These are phyloP conservation scores for Daldinia caldariorum DNA, from an alignment of 495 filamentous ascomycete species.

Conservation along the genomic window DNA sequence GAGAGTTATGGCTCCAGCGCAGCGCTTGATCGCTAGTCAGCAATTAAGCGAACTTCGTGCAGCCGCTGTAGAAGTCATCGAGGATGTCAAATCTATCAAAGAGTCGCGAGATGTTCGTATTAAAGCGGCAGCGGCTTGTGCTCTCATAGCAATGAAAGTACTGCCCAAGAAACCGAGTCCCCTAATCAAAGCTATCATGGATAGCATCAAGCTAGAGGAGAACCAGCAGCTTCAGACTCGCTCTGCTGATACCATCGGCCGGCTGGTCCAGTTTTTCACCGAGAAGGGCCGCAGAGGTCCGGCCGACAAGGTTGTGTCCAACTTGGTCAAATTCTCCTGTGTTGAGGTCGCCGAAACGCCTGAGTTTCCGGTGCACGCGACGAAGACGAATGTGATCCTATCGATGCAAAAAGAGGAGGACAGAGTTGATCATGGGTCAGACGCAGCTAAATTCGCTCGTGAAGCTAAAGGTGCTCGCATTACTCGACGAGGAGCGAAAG, in stretches of 20 bases:
- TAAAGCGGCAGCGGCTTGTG: constrained; percentile 84
- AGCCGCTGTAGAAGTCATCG: constrained; percentile 73
- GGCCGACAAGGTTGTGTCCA: constrained; percentile 91
- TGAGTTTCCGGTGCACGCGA: constrained; percentile 83
- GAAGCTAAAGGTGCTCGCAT: constrained; percentile 88
- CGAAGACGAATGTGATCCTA: constrained; percentile 78
- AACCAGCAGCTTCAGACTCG: constrained; percentile 89
- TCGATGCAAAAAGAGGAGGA: constrained; percentile 98
- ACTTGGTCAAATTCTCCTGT: constrained; percentile 95
- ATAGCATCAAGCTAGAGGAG: constrained; percentile 95
- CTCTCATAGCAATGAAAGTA: constrained; percentile 83
- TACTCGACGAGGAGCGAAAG: constrained; percentile 90
- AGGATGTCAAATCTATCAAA: constrained; percentile 80
- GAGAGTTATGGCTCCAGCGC: constrained; percentile 81
- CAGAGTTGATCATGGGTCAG: constrained; percentile 82
- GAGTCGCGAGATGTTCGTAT: constrained; percentile 87
- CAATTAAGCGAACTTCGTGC: constrained; percentile 77
- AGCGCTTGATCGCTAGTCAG: constrained; percentile 80
- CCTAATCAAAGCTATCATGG: constrained; percentile 96
- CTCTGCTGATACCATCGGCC: constrained; percentile 82
- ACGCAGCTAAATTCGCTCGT: constrained; percentile 85
- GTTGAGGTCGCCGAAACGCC: constrained; percentile 97
- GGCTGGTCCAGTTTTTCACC: constrained; percentile 86
- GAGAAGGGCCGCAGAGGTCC: constrained; percentile 76
- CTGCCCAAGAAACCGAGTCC: constrained; percentile 90